phyloP scores from a whole-genome alignment of 2,329 filamentous ascomycete genomes.

The Fusarium burgessii region DNA sequence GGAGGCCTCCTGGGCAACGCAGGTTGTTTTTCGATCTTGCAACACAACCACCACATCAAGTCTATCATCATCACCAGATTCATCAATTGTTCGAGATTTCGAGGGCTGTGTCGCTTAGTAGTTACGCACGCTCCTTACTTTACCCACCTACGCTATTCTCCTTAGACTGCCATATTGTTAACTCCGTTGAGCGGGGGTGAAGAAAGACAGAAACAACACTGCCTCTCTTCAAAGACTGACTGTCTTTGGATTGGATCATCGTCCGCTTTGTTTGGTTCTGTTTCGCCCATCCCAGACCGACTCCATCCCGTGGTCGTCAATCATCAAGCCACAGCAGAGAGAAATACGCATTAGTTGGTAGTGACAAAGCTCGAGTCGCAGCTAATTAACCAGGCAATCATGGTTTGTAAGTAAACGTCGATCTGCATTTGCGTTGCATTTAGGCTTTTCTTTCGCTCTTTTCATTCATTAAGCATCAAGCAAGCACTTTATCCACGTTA shows the following conservation, averaged over 20 bases:
- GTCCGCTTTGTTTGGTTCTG: slow-evolving; percentile 8
- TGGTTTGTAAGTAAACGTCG: slow-evolving; percentile 37
- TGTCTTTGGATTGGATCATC: slow-evolving; percentile 22
- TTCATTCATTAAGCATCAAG: not conserved
- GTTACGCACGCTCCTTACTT: slow-evolving; percentile 3
- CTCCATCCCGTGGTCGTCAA: not conserved
- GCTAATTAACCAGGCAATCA: slow-evolving; percentile 10
- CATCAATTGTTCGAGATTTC: slow-evolving; percentile 4
- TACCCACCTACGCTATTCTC: not conserved
- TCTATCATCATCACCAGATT: slow-evolving; percentile 12
- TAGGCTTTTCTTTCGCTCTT: slow-evolving; percentile 8
- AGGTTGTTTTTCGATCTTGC: slow-evolving; percentile 17
- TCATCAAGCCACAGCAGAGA: slow-evolving; percentile 6
- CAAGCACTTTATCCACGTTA: not conserved
- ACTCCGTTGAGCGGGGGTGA: slow-evolving; percentile 19
- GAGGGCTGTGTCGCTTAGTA: slow-evolving; percentile 18
- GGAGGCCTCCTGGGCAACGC: slow-evolving; percentile 36
- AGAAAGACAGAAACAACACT: slow-evolving; percentile 5
- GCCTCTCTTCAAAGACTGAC: not conserved
- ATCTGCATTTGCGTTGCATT: not conserved
- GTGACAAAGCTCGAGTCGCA: not conserved
- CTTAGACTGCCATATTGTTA: not conserved
- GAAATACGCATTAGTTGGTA: not conserved
- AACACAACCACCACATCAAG: slow-evolving; percentile 26
- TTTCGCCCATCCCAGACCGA: slow-evolving; percentile 6